These are phyloP conservation scores for Irpex rosettiformis DNA, from an alignment of 1,284 basidiomycete species.

Conservation along the genomic window DNA sequence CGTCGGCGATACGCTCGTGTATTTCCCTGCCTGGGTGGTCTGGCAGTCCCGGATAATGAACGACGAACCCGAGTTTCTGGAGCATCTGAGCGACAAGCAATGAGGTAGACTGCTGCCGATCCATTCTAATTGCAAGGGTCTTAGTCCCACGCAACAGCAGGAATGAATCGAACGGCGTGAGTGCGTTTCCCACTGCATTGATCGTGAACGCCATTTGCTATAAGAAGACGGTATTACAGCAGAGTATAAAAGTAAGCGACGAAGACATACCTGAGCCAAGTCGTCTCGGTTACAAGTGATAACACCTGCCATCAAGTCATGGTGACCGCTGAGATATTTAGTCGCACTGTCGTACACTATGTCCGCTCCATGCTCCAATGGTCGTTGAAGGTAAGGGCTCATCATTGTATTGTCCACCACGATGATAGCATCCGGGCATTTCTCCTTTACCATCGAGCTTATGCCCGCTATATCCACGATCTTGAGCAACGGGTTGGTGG, in stretches of 20 bases:
- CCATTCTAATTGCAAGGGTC: conserved; percentile 96
- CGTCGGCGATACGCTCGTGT: conserved; percentile 86
- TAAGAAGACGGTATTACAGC: conserved; percentile 3
- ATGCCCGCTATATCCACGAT: conserved; percentile 89
- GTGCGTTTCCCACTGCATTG: conserved; percentile 96
- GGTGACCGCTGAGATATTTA: conserved; percentile 97
- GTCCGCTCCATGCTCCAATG: conserved; percentile 94
- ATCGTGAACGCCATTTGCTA: conserved; percentile 89
- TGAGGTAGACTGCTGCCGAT: conserved; percentile 87
- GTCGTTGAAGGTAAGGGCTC: conserved; percentile 97
- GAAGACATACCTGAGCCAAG: conserved; percentile 65
- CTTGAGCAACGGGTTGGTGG: conserved; percentile 97
- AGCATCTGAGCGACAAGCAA: conserved; percentile 88
- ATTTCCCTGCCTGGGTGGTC: conserved; percentile 83
- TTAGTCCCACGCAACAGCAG: conserved; percentile 94
- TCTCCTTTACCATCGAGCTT: conserved; percentile 76
- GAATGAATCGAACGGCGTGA: conserved; percentile 96
- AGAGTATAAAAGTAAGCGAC: neutral
- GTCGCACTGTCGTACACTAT: conserved; percentile 98
- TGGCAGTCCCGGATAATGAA: conserved; percentile 91
- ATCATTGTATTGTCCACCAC: conserved; percentile 99
- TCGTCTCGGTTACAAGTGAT: conserved; percentile 93
- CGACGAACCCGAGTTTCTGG: conserved; percentile 83
- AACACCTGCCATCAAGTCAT: conserved; percentile 98
- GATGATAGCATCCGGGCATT: conserved; percentile 78